Evolutionary conservation across 176 grass and related monocot species (phyloP), one percentile per base, ranked within the genome.

Genomic region (Raddia guianensis): DNA sequence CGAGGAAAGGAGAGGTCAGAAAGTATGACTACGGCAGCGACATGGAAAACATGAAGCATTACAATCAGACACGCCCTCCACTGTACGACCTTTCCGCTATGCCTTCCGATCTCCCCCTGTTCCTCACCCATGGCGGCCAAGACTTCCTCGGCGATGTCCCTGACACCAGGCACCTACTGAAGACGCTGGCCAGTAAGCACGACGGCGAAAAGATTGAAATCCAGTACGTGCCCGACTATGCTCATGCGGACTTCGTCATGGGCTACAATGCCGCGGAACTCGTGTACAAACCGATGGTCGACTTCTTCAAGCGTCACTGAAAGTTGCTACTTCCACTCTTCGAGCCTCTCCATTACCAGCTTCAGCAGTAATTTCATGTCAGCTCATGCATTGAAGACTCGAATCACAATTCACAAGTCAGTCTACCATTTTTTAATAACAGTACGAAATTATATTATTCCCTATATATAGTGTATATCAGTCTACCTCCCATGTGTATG

Each of bases 11-110:
- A 55, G 62, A 35, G 18, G 14, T 90, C 40, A 67, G 68, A 56
- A 90, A 9, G 75, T 90, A 83, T 0, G 84, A 90, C 68, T 90
- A 90, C 12, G 87, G 82, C 37, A 89, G 32, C 3, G 6, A 12
- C 20, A 49, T 70, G 47, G 82, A 76, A 27, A 89, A 89, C 82
- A 85, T 81, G 87, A 89, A 72, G 55, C 87, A 89, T 43, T 89
- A 89, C 65, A 76, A 76, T 7, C 77, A 71, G 10, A 3, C 59
- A 47, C 37, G 13, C 18, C 87, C 87, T n/a, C 82, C 82, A 0
- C 4, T 34, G 2, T 89, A 89, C 82, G n/a, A 89, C 6, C 72
- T 85, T 44, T 81, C 87, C 3, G 21, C 66, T 43, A 81, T 89
- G 46, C 82, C 87, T 3, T 18, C 20, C 13, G 57, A 89, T 50